phyloP scores from a whole-genome alignment of 148 eudicot genomes.

The Chenopodium quinoa region DNA sequence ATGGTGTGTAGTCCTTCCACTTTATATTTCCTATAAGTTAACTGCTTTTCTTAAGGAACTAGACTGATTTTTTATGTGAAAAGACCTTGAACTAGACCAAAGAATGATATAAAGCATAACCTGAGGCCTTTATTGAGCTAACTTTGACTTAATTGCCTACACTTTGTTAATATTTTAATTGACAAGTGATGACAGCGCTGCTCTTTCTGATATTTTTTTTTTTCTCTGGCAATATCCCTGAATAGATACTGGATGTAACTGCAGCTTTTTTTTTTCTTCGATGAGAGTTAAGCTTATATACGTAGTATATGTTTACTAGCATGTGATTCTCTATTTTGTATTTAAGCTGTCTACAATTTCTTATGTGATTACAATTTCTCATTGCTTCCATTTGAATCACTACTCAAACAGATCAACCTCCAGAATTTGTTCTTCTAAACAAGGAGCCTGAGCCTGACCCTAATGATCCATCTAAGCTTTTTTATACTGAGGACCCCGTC shows the following conservation, averaged over 20 bases:
- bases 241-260: not conserved
- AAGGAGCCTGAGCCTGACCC: conserved; percentile 92
- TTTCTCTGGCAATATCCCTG: not conserved
- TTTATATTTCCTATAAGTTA: not conserved
- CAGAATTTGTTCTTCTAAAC: conserved; percentile 73
- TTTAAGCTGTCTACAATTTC: not conserved
- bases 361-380: conserved; percentile 1
- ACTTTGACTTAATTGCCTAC: not conserved
- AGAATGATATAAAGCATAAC: not conserved
- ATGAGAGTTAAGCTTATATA: not conserved
- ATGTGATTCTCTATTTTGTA: not conserved
- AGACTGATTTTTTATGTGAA: not conserved
- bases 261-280: not conserved
- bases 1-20: conserved; percentile 35
- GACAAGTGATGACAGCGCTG: not conserved
- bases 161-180: not conserved
- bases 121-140: not conserved
- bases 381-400: not conserved
- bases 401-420: conserved; percentile 45
- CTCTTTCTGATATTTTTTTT: too few species aligned
- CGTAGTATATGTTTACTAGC: not conserved
- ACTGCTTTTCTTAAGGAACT: not conserved
- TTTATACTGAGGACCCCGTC: conserved; percentile 74
- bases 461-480: conserved; percentile 69
- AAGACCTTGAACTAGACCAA: not conserved